These are phyloP conservation scores for Curvularia spicifera DNA, from an alignment of 2,329 filamentous ascomycete species.

Conservation along the genomic window DNA sequence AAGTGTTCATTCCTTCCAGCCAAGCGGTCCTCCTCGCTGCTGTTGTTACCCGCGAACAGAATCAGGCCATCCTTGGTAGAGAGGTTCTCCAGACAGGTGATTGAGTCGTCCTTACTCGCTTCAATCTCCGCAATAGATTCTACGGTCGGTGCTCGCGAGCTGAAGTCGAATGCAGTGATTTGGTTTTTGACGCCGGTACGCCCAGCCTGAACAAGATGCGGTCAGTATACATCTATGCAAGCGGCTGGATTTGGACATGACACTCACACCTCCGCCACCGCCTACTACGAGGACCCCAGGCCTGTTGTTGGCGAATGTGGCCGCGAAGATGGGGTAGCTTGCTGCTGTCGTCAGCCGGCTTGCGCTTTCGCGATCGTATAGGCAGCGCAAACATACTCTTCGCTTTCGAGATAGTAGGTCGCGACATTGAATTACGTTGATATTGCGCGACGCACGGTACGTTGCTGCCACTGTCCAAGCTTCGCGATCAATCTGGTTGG, in stretches of 20 bases:
- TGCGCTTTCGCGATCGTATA: background rate
- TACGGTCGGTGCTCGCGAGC: constrained; percentile 65
- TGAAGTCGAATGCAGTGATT: constrained; percentile 75
- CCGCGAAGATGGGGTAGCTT: constrained; percentile 80
- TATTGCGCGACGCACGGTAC: constrained; percentile 6
- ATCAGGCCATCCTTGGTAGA: constrained; percentile 62
- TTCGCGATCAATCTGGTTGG: constrained; percentile 3
- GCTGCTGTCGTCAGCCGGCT: constrained; percentile 20
- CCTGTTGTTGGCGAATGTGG: constrained; percentile 82
- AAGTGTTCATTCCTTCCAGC: constrained; percentile 85
- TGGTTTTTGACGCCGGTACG: constrained; percentile 77
- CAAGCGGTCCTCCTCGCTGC: constrained; percentile 72
- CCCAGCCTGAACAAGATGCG: constrained; percentile 53
- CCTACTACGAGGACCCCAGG: constrained; percentile 77
- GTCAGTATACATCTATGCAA: constrained; percentile 6
- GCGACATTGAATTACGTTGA: constrained; percentile 33
- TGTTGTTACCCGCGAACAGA: constrained; percentile 75
- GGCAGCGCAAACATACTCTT: constrained; percentile 23
- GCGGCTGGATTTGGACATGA: constrained; percentile 19
- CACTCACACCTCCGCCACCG: constrained; percentile 79
- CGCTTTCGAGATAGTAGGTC: constrained; percentile 41
- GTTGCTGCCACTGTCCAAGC: constrained; percentile 6
- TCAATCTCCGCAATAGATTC: constrained; percentile 73
- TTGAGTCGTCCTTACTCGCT: constrained; percentile 87
- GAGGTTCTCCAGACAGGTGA: constrained; percentile 79